These are phyloP conservation scores for Crucibulum laeve DNA, from an alignment of 768 basidiomycete species.

Conservation along the genomic window DNA sequence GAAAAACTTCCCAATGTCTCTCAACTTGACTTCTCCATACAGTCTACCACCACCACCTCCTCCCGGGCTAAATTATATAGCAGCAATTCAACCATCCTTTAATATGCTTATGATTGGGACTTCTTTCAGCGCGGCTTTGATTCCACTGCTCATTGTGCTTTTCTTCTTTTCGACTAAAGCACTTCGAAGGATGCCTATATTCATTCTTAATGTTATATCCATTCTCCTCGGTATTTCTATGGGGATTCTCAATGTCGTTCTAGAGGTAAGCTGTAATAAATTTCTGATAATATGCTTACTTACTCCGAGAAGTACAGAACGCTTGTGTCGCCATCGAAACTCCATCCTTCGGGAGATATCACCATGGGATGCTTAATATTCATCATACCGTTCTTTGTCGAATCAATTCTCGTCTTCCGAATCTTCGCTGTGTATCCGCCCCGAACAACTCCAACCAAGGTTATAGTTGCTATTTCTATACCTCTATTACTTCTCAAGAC, in stretches of 20 bases:
- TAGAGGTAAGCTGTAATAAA: constrained; percentile 12
- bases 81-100: constrained; percentile 16
- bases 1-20: no score
- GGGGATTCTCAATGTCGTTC: constrained; percentile 17
- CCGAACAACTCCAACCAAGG: constrained; percentile 8
- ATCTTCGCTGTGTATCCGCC: constrained; percentile 30
- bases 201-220: constrained; percentile 26
- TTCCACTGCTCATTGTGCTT: constrained; percentile 26
- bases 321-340: constrained; percentile 17
- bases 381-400: constrained; percentile 31
- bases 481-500: constrained; percentile 24
- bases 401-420: constrained; percentile 32
- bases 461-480: constrained; percentile 15
- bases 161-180: constrained; percentile 24
- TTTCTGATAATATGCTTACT: constrained; percentile 13
- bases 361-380: no score
- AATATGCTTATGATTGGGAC: constrained; percentile 22
- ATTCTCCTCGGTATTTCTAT: constrained; percentile 18
- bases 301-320: constrained; percentile 11
- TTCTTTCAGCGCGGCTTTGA: constrained; percentile 20
- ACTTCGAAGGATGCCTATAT: constrained; percentile 21
- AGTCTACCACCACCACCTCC: constrained; percentile 18
- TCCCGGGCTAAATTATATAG: constrained; percentile 21
- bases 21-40: no score
- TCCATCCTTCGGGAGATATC: no score